Evolutionary conservation across 176 grass and related monocot genomes (phyloP).

Genomic region (Oryza australiensis): DNA sequence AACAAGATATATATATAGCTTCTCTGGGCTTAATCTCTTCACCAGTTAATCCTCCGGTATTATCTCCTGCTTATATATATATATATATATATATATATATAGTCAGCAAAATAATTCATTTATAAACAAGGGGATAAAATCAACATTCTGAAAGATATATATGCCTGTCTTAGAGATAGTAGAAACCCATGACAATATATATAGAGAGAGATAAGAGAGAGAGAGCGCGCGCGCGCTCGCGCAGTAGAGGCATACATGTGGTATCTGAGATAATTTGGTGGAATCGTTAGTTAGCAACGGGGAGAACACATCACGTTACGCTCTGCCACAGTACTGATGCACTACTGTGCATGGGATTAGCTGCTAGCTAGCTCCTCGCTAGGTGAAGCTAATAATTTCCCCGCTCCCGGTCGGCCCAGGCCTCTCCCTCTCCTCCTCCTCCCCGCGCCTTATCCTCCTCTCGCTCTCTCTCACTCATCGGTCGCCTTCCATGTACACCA

Average conservation of each 20-base stretch:
- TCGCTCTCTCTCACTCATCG: neutral
- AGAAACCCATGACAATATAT: no score
- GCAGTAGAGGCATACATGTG: neutral
- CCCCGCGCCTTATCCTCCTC: conserved; percentile 6
- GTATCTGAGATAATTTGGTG: conserved; percentile 33
- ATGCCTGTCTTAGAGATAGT: no score
- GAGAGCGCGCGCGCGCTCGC: neutral
- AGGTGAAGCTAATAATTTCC: conserved; percentile 51
- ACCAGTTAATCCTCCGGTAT: neutral
- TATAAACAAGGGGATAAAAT: no score
- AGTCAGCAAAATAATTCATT: no score
- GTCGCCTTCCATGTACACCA: conserved; percentile 39
- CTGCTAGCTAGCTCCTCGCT: conserved; percentile 28
- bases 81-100: no score
- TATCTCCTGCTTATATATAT: neutral
- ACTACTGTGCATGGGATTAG: conserved; percentile 49
- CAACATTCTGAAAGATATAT: no score
- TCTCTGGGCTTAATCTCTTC: neutral
- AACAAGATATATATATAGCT: conserved; percentile 18
- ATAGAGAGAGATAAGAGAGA: neutral
- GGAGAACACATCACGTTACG: conserved; percentile 61
- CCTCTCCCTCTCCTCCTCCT: neutral
- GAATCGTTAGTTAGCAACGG: conserved; percentile 55
- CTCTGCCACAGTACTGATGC: conserved; percentile 58
- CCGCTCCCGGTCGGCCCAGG: neutral